Percentiles rank a stretch among this genome's conserved stretches.
Conservation (phyloP, 768 basidiomycete genomes). For the Cantharellus cinnabarinus region DNA sequence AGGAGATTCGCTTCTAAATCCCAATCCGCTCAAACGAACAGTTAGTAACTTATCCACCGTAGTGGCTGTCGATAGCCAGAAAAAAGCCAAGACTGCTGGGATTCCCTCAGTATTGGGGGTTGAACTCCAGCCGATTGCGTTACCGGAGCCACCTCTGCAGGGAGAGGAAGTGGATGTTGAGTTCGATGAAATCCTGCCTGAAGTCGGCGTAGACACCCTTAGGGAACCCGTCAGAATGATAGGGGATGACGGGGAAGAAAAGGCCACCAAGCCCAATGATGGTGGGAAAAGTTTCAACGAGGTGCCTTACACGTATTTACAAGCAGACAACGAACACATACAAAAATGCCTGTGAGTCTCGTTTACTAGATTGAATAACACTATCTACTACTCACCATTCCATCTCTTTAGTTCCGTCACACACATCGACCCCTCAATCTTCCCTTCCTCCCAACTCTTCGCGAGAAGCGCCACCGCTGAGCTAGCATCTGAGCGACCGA, state of each 20-base stretch:
- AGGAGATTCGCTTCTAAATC: neutral
- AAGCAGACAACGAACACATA: constrained; percentile 49
- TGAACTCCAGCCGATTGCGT: too few species aligned
- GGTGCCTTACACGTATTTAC: constrained; percentile 73
- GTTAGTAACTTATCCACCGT: neutral
- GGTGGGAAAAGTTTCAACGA: constrained; percentile 46
- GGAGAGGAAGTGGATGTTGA: neutral
- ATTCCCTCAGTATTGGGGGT: neutral
- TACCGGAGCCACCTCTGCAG: neutral
- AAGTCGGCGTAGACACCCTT: neutral
- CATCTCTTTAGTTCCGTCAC: constrained; percentile 21
- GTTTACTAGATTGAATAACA: neutral
- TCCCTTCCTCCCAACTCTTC: constrained; percentile 60
- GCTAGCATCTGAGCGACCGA: constrained; percentile 18
- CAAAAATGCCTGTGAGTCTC: constrained; percentile 45
- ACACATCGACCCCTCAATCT: constrained; percentile 33
- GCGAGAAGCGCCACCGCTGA: constrained; percentile 49
- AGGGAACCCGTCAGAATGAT: neutral
- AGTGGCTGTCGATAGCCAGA: neutral
- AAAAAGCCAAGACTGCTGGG: neutral
- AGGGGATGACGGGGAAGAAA: neutral
- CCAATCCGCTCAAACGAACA: neutral
- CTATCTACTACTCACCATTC: neutral
- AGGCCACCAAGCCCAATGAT: neutral
- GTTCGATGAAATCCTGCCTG: neutral